Conservation (phyloP, 2,329 filamentous ascomycete genomes). For the Alternaria panax region DNA sequence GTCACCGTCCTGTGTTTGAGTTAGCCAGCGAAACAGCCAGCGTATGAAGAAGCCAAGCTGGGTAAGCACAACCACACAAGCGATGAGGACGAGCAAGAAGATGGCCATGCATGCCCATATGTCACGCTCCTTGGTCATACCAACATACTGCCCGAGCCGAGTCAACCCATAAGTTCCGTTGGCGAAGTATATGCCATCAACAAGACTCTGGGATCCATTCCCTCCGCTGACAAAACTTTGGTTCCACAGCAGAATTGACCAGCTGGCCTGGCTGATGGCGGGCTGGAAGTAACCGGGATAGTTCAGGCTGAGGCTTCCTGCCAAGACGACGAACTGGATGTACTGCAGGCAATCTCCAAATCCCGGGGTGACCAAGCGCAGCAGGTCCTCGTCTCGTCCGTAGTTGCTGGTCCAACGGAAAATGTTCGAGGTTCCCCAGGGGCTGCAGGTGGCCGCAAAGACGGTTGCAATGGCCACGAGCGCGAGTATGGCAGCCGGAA, state of each 20-base stretch:
- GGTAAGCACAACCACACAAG: conserved; percentile 69
- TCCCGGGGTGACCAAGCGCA: conserved; percentile 91
- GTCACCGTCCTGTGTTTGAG: conserved; percentile 81
- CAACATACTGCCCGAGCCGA: conserved; percentile 78
- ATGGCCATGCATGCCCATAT: conserved; percentile 95
- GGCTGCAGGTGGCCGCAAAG: conserved; percentile 85
- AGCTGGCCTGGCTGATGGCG: conserved; percentile 83
- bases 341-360: conserved; percentile 98
- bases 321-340: conserved; percentile 89
- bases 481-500: conserved; percentile 80
- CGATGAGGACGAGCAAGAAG: conserved; percentile 83
- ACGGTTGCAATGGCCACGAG: conserved; percentile 83
- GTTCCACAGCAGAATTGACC: conserved; percentile 94
- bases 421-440: conserved; percentile 89
- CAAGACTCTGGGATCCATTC: conserved; percentile 69
- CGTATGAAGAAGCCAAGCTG: conserved; percentile 79
- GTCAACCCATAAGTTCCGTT: conserved; percentile 82
- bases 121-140: conserved; percentile 77
- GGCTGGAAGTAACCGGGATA: conserved; percentile 97
- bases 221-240: conserved; percentile 80
- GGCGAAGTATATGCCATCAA: conserved; percentile 86
- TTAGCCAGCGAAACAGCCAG: conserved; percentile 77
- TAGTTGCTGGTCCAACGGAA: conserved; percentile 99
- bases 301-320: conserved; percentile 82
- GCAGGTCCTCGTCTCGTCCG: conserved; percentile 87